Evolutionary conservation across 192 early-diverging fungal genomes (phyloP).

Genomic region (Backusella psychrophila): DNA sequence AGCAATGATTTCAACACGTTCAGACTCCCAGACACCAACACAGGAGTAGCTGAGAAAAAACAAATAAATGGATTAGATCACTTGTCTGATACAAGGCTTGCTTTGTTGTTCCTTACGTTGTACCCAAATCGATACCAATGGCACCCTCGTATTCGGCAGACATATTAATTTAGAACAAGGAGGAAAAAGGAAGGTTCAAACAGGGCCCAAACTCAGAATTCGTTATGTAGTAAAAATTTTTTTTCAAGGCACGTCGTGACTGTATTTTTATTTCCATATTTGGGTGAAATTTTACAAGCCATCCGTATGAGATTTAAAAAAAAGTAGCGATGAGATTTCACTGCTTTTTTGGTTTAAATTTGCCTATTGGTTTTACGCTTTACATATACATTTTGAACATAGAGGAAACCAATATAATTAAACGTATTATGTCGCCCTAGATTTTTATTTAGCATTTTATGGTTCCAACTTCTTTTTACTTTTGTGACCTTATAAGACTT

Average conservation of each 20-base stretch:
- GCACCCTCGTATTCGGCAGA: constrained; percentile 41
- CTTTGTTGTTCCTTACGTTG: constrained; percentile 36
- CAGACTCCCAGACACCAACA: constrained; percentile 87
- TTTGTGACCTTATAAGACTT: no score
- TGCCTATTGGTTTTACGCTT: no score
- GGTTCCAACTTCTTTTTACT: no score
- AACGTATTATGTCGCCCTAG: no score
- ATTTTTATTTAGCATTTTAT: no score
- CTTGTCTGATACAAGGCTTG: background rate
- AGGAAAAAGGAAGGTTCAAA: constrained; percentile 25
- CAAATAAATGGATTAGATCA: constrained; percentile 19
- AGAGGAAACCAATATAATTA: no score
- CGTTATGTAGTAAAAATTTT: background rate
- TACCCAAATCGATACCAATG: constrained; percentile 45
- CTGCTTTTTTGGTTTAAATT: no score
- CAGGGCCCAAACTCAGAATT: constrained; percentile 5
- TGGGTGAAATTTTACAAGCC: background rate
- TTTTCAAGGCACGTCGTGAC: background rate
- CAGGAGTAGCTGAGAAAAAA: constrained; percentile 96
- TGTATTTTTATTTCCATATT: background rate
- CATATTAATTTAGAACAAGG: constrained; percentile 24
- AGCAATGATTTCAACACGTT: constrained; percentile 94
- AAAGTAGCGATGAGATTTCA: background rate
- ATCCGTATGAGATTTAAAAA: background rate
- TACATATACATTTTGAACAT: no score